Conservation (phyloP, 2,329 filamentous ascomycete species). For the Huntiella omanensis region DNA sequence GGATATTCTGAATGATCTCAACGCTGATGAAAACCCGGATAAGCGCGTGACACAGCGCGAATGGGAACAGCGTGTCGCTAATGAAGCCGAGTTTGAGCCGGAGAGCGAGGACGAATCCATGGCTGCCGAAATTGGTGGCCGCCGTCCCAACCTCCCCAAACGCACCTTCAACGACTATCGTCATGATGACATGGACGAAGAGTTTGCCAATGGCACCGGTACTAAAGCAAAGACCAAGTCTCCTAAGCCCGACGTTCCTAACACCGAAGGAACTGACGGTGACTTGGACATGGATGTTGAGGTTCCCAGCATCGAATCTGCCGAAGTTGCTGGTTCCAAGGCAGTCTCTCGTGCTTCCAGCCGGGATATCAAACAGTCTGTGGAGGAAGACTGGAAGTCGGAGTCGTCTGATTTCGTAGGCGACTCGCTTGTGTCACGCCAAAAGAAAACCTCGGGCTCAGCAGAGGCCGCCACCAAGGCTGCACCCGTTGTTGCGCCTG, state of each 20-base stretch:
- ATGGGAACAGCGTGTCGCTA: slow-evolving; percentile 60
- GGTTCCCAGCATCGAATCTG: slow-evolving; percentile 6
- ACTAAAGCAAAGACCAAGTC: slow-evolving; percentile 21
- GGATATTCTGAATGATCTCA: slow-evolving; percentile 46
- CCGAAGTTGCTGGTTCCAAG: slow-evolving; percentile 11
- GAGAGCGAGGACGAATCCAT: slow-evolving; percentile 84
- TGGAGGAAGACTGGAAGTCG: slow-evolving; percentile 13
- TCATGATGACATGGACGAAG: slow-evolving; percentile 22
- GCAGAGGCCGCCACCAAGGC: slow-evolving; percentile 11
- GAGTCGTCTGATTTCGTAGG: too few species aligned
- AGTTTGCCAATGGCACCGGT: slow-evolving; percentile 19
- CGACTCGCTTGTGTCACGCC: background rate
- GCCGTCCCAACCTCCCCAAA: slow-evolving; percentile 27
- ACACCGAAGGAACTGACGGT: slow-evolving; percentile 24
- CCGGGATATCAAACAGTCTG: slow-evolving; percentile 13
- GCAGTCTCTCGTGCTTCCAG: slow-evolving; percentile 11
- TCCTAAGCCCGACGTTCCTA: slow-evolving; percentile 13
- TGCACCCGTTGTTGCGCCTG: slow-evolving; percentile 1
- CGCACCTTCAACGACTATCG: slow-evolving; percentile 34
- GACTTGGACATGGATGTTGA: slow-evolving; percentile 22
- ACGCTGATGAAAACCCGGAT: slow-evolving; percentile 77
- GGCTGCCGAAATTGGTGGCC: slow-evolving; percentile 52
- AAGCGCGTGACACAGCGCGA: slow-evolving; percentile 61
- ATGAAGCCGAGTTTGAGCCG: slow-evolving; percentile 57
- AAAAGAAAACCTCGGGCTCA: slow-evolving; percentile 10